These are phyloP conservation scores for Pleurotus eryngii DNA, from an alignment of 768 basidiomycete genomes.

Conservation along the genomic window DNA sequence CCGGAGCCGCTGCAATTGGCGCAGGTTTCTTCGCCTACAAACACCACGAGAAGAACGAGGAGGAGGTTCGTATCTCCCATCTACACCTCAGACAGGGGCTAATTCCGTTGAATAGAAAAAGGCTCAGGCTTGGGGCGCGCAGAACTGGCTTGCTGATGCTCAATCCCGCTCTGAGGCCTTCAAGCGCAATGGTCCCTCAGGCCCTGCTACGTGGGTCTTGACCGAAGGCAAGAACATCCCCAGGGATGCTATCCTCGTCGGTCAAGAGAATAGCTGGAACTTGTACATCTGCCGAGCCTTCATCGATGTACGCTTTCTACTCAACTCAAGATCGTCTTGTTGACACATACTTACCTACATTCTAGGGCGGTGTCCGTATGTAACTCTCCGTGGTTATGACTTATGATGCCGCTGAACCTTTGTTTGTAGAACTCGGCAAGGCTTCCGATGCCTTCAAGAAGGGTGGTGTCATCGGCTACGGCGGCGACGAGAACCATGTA, in stretches of 20 bases:
- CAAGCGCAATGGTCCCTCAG: constrained; percentile 36
- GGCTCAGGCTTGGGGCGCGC: constrained; percentile 44
- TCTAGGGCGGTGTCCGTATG: constrained; percentile 10
- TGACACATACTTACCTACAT: background rate
- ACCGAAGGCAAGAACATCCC: constrained; percentile 60
- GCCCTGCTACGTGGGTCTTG: constrained; percentile 61
- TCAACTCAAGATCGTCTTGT: background rate
- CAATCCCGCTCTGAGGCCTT: constrained; percentile 49
- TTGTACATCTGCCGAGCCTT: constrained; percentile 62
- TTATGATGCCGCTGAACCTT: background rate
- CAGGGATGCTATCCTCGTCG: constrained; percentile 51
- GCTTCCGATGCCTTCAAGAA: constrained; percentile 54
- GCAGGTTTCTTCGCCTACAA: constrained; percentile 53
- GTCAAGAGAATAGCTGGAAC: constrained; percentile 45
- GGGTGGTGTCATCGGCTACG: constrained; percentile 64
- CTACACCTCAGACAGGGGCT: background rate
- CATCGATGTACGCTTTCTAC: constrained; percentile 37
- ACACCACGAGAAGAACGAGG: constrained; percentile 50
- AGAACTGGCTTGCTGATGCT: constrained; percentile 58
- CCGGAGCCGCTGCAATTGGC: constrained; percentile 48
- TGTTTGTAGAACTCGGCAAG: constrained; percentile 57
- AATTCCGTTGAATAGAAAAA: constrained; percentile 14
- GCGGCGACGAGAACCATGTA: constrained; percentile 57
- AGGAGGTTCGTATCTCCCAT: constrained; percentile 40
- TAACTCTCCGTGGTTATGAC: background rate